Conservation (phyloP, 371 early-diverging fungal genomes). For the Mortierella sp. region DNA sequence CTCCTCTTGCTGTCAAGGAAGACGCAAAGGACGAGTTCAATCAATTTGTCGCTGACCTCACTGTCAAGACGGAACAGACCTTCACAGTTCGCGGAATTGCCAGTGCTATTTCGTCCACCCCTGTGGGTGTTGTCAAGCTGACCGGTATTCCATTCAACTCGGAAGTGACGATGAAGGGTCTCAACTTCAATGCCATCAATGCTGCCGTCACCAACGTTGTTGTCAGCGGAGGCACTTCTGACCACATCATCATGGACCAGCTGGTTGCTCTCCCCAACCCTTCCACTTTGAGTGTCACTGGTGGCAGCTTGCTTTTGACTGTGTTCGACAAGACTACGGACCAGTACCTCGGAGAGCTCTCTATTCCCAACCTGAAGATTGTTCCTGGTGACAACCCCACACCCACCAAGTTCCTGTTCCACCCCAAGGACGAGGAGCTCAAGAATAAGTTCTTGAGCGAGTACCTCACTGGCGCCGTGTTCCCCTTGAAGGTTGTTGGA, state of each 20-base stretch:
- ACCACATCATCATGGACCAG: conserved; percentile 57
- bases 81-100: conserved; percentile 61
- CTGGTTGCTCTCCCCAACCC: conserved; percentile 62
- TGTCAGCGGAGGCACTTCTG: conserved; percentile 59
- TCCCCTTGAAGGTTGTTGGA: conserved; percentile 60
- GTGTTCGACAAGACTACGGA: conserved; percentile 53
- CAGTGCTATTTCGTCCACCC: conserved; percentile 58
- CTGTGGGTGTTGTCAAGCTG: conserved; percentile 60
- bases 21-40: conserved; percentile 58
- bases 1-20: conserved; percentile 54
- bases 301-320: conserved; percentile 60
- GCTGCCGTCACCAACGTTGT: conserved; percentile 59
- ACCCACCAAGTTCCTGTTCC: conserved; percentile 60
- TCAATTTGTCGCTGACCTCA: conserved; percentile 59
- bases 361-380: conserved; percentile 58
- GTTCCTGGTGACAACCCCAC: conserved; percentile 59
- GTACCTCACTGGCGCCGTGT: conserved; percentile 62
- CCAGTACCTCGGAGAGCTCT: conserved; percentile 60
- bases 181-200: conserved; percentile 62
- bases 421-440: conserved; percentile 56
- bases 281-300: conserved; percentile 60
- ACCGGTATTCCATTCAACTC: conserved; percentile 65
- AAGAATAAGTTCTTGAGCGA: conserved; percentile 60
- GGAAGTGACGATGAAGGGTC: conserved; percentile 60
- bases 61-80: conserved; percentile 54